Evolutionary conservation across 768 basidiomycete genomes (phyloP).

Genomic region (Macrocybe gigantea): DNA sequence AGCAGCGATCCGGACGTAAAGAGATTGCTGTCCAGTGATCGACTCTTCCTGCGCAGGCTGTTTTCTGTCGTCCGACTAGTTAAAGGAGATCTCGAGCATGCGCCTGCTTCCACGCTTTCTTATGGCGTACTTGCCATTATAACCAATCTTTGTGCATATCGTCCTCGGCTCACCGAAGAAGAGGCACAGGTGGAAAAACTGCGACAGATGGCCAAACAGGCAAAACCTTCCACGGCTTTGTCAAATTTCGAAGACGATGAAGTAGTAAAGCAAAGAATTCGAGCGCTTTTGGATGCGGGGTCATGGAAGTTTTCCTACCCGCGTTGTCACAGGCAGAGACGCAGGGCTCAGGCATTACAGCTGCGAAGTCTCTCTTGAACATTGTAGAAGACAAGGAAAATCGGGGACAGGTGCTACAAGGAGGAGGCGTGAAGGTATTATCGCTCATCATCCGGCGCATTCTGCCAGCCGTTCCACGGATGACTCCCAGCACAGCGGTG

Average conservation of each 20-base stretch:
- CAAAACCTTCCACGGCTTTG: conserved; percentile 14
- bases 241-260: conserved; percentile 57
- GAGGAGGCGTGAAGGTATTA: conserved; percentile 71
- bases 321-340: conserved; percentile 56
- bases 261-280: conserved; percentile 58
- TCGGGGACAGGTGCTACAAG: conserved; percentile 69
- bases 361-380: conserved; percentile 60
- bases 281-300: conserved; percentile 51
- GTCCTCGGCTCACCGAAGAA: conserved; percentile 69
- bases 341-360: conserved; percentile 46
- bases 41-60: conserved; percentile 48
- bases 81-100: conserved; percentile 23
- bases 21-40: conserved; percentile 50
- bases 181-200: conserved; percentile 80
- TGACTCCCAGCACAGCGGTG: too few species aligned
- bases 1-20: conserved; percentile 60
- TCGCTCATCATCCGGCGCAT: conserved; percentile 48
- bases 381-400: conserved; percentile 75
- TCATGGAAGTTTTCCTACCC: conserved; percentile 53
- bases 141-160: conserved; percentile 67
- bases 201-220: conserved; percentile 58
- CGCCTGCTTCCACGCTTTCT: conserved; percentile 45
- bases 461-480: conserved; percentile 13
- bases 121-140: conserved; percentile 79
- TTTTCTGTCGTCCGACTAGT: conserved; percentile 52